A percentile compares a stretch with the other conserved stretches of the same genome.
phyloP scores from a whole-genome alignment of 345 rosid species.

The thale cress (Arabidopsis thaliana) region TAIR10.1 NC_003076.8:16273001-16273500 shows the following conservation, averaged over 20 bases:
- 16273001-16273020: background rate
- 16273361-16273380: background rate
- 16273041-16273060: conserved; percentile 16
- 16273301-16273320: background rate
- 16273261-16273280: background rate
- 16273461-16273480: conserved; percentile 7
- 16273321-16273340: background rate
- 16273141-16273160: conserved; percentile 18
- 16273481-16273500: conserved; percentile 27
- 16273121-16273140: conserved; percentile 25
- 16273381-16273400: background rate
- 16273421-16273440: background rate
- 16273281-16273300: background rate
- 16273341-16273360: background rate
- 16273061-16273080: conserved; percentile 22
- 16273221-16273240: conserved; percentile 10
- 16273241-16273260: background rate
- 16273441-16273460: background rate
- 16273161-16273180: conserved; percentile 27
- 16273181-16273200: conserved; percentile 30
- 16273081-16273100: conserved; percentile 17
- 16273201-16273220: conserved; percentile 13
- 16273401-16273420: background rate
- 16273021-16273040: conserved; percentile 5
- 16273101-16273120: conserved; percentile 16